Conservation (phyloP, 345 rosid species). For the Arabidopsis suecica region DNA sequence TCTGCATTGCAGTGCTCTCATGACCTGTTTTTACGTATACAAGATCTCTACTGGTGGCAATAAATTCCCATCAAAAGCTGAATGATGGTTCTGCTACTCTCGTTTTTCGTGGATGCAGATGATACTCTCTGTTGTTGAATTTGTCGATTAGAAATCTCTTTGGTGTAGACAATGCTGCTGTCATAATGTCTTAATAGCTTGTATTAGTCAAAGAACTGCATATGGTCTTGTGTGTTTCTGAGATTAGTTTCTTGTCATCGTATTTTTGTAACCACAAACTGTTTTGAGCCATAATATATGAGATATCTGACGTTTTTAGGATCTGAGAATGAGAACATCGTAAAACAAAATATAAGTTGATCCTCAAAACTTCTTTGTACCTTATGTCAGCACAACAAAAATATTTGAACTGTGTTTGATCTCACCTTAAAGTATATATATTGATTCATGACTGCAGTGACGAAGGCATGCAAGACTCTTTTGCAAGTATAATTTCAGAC, state of each 20-base stretch:
- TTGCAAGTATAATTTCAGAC: conserved; percentile 1
- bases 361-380: neutral
- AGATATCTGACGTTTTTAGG: conserved; percentile 11
- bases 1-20: conserved; percentile 76
- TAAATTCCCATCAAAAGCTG: conserved; percentile 74
- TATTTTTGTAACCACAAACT: conserved; percentile 29
- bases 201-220: conserved; percentile 9
- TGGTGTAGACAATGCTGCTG: conserved; percentile 19
- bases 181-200: neutral
- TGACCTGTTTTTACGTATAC: conserved; percentile 83
- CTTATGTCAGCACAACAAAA: neutral
- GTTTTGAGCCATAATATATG: conserved; percentile 13
- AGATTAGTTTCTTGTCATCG: conserved; percentile 24
- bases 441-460: neutral
- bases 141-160: conserved; percentile 36
- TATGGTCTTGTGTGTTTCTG: conserved; percentile 24
- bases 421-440: neutral
- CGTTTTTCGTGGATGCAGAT: conserved; percentile 9
- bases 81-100: conserved; percentile 46
- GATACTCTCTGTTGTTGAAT: conserved; percentile 35
- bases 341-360: neutral
- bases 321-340: neutral
- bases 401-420: conserved; percentile 21
- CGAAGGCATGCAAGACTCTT: conserved; percentile 1
- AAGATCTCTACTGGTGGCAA: conserved; percentile 90